Evolutionary conservation across 495 filamentous ascomycete species (phyloP).

Genomic region (Chaetomidium leptoderma): DNA sequence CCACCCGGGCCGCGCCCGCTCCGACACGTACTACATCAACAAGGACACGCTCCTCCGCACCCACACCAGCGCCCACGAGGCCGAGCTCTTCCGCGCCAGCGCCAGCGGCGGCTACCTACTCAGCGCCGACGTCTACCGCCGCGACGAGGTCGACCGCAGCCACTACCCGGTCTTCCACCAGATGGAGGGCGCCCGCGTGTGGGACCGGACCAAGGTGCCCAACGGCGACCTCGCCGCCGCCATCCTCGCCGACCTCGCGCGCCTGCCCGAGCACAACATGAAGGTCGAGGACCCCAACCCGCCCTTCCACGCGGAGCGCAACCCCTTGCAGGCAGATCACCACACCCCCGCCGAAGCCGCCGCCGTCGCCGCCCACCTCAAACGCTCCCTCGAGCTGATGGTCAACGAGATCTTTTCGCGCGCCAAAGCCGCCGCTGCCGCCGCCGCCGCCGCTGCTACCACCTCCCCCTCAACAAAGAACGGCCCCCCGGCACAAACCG

Average conservation of each 20-base stretch:
- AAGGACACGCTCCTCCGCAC: slow-evolving; percentile 77
- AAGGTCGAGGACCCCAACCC: slow-evolving; percentile 82
- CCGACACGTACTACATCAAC: slow-evolving; percentile 97
- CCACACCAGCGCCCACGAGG: slow-evolving; percentile 90
- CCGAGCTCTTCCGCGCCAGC: slow-evolving; percentile 73
- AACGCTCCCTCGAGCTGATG: slow-evolving; percentile 81
- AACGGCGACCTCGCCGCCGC: slow-evolving; percentile 57
- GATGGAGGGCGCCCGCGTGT: slow-evolving; percentile 92
- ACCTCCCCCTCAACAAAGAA: neutral
- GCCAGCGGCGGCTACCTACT: slow-evolving; percentile 78
- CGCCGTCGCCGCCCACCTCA: slow-evolving; percentile 80
- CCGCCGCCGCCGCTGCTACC: slow-evolving; percentile 35
- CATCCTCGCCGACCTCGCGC: slow-evolving; percentile 61
- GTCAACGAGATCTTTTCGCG: slow-evolving; percentile 83
- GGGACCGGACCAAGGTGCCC: slow-evolving; percentile 64
- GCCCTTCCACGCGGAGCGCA: slow-evolving; percentile 69
- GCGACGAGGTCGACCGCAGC: slow-evolving; percentile 88
- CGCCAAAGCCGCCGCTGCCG: slow-evolving; percentile 60
- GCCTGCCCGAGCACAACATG: slow-evolving; percentile 67
- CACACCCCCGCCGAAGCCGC: slow-evolving; percentile 74
- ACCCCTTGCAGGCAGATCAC: slow-evolving; percentile 70
- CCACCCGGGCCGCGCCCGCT: slow-evolving; percentile 81
- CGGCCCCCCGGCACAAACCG: slow-evolving; percentile 32
- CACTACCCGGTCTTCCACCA: slow-evolving; percentile 98
- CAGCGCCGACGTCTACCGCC: slow-evolving; percentile 91